These are phyloP conservation scores for Capsicum chinense DNA, from an alignment of 257 asterid species.

Conservation along the genomic window DNA sequence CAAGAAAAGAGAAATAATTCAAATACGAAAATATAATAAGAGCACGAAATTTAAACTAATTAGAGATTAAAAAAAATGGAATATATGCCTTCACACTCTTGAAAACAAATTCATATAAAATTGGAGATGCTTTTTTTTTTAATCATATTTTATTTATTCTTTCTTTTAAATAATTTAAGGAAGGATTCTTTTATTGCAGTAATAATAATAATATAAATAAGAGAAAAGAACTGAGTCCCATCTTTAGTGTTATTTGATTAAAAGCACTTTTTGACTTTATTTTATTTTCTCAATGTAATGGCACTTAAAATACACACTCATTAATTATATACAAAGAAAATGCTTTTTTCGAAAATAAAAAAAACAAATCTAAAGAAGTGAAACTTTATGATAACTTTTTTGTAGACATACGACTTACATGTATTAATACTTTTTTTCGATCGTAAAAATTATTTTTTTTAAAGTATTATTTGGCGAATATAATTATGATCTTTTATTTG, in stretches of 20 bases:
- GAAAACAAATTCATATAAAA: background rate
- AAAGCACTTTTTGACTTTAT: background rate
- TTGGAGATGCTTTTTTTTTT: background rate
- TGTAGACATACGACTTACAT: no score
- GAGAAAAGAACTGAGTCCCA: background rate
- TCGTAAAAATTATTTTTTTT: no score
- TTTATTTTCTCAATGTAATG: background rate
- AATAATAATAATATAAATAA: background rate
- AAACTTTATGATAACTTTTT: no score
- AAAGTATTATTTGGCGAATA: no score
- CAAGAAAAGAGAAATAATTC: background rate
- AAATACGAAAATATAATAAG: background rate
- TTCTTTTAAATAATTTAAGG: background rate
- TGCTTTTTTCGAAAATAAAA: no score
- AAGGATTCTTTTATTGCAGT: background rate
- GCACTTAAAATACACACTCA: no score
- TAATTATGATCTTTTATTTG: no score
- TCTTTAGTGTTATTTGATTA: background rate
- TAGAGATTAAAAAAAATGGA: background rate
- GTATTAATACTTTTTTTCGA: no score
- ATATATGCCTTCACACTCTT: background rate
- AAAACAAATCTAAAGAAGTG: no score
- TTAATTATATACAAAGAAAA: no score
- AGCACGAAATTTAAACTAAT: background rate
- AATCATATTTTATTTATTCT: no score